phyloP scores from a whole-genome alignment of 768 basidiomycete species.

The Tricholoma sp. region DNA sequence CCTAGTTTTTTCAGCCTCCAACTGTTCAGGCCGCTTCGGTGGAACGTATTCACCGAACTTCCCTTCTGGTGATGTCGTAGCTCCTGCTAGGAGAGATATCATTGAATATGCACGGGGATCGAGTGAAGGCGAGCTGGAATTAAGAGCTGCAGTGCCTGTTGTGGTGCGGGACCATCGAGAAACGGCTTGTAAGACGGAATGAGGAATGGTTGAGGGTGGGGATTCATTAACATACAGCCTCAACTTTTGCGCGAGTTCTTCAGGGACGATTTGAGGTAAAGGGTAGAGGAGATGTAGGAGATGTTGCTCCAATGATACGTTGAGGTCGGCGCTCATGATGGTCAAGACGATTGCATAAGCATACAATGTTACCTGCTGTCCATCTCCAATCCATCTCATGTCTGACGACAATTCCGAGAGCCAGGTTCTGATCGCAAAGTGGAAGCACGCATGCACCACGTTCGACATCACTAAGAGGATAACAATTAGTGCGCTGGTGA shows the following conservation, averaged over 20 bases:
- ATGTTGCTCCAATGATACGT: conserved; percentile 66
- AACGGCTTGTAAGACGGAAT: conserved; percentile 50
- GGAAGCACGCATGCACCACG: conserved; percentile 39
- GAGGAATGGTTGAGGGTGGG: conserved; percentile 49
- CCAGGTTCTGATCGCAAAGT: conserved; percentile 19
- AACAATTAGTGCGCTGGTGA: conserved; percentile 27
- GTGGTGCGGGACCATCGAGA: conserved; percentile 67
- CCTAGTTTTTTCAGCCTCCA: conserved; percentile 38
- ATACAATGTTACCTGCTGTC: background rate
- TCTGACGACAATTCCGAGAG: conserved; percentile 5
- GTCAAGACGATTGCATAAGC: background rate
- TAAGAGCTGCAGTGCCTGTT: conserved; percentile 35
- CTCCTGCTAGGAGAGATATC: conserved; percentile 72
- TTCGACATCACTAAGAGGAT: conserved; percentile 34
- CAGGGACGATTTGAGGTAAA: conserved; percentile 43
- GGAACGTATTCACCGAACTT: conserved; percentile 52
- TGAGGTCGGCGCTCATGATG: conserved; percentile 30
- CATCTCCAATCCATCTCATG: conserved; percentile 5
- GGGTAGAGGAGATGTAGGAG: conserved; percentile 44
- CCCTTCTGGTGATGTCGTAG: conserved; percentile 72
- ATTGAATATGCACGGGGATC: conserved; percentile 57
- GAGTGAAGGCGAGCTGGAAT: conserved; percentile 37
- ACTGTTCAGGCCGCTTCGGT: conserved; percentile 41
- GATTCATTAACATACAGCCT: conserved; percentile 30
- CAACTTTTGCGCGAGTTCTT: conserved; percentile 38